These are phyloP conservation scores for Lactifluus pinguis DNA, from an alignment of 768 basidiomycete species.

Conservation along the genomic window DNA sequence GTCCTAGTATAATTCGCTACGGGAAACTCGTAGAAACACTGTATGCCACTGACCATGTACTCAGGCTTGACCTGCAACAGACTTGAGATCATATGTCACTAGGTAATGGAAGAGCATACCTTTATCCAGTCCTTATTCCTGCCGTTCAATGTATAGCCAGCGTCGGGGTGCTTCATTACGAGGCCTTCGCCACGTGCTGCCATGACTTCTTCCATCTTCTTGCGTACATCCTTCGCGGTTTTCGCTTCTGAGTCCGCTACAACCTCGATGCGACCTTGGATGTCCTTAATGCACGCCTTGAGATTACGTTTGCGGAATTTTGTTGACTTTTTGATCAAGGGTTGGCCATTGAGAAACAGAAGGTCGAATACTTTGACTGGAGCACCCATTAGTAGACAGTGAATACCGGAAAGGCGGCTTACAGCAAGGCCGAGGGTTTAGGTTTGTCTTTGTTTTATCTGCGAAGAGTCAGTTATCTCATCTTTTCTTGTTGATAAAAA, in stretches of 20 bases:
- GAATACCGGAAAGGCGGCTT: constrained; percentile 25
- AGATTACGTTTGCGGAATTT: constrained; percentile 75
- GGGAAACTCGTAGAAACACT: background rate
- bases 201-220: constrained; percentile 76
- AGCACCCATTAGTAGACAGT: background rate
- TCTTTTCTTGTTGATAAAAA: background rate
- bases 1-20: constrained; percentile 39
- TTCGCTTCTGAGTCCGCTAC: constrained; percentile 61
- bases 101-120: constrained; percentile 29
- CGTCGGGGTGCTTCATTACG: constrained; percentile 78
- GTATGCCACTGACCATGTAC: constrained; percentile 55
- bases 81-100: background rate
- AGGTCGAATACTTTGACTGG: constrained; percentile 96
- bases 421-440: constrained; percentile 88
- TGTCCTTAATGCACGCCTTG: constrained; percentile 52
- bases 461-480: background rate
- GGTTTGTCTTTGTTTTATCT: constrained; percentile 65
- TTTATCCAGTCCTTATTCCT: constrained; percentile 93
- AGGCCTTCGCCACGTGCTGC: constrained; percentile 84
- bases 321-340: constrained; percentile 62
- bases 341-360: constrained; percentile 78
- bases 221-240: constrained; percentile 73
- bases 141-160: constrained; percentile 78
- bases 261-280: constrained; percentile 77
- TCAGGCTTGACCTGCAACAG: constrained; percentile 64